phyloP scores from a whole-genome alignment of 1,284 basidiomycete species.

The Malassezia sp. region DNA sequence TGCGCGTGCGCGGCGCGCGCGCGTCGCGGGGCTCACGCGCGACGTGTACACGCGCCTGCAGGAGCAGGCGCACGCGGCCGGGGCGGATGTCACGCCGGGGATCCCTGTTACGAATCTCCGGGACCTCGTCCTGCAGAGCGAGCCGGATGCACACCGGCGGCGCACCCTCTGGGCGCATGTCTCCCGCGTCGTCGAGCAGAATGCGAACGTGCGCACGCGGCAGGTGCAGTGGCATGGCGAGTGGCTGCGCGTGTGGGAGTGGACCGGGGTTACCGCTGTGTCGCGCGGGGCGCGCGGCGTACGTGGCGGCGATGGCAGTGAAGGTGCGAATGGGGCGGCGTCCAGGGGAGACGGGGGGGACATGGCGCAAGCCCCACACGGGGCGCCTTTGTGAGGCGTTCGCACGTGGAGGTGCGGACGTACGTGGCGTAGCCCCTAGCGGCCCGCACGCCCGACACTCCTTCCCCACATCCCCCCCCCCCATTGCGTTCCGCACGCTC shows the following conservation, averaged over 20 bases:
- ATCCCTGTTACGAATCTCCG: constrained; percentile 59
- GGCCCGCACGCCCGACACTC: no score
- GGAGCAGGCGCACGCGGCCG: constrained; percentile 18
- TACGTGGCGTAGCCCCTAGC: no score
- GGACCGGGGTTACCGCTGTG: no score
- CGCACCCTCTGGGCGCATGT: constrained; percentile 74
- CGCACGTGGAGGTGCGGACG: no score
- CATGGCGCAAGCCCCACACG: no score
- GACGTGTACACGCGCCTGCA: constrained; percentile 22
- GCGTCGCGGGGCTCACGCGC: constrained; percentile 17
- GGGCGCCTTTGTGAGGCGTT: no score
- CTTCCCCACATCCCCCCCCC: no score
- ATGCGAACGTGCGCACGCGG: constrained; percentile 81
- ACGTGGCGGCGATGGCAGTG: no score
- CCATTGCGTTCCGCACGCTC: no score
- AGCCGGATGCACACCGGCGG: constrained; percentile 61
- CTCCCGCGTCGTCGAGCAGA: constrained; percentile 75
- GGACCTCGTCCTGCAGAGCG: constrained; percentile 72
- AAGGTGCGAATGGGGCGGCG: no score
- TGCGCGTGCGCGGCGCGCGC: constrained; percentile 11
- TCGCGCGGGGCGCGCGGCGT: not conserved
- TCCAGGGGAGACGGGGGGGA: no score
- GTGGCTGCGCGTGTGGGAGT: constrained; percentile 53
- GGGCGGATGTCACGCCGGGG: not conserved
- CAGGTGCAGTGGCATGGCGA: constrained; percentile 75